Evolutionary conservation across 192 early-diverging fungal species (phyloP).

Genomic region (Entophlyctis luteolus): DNA sequence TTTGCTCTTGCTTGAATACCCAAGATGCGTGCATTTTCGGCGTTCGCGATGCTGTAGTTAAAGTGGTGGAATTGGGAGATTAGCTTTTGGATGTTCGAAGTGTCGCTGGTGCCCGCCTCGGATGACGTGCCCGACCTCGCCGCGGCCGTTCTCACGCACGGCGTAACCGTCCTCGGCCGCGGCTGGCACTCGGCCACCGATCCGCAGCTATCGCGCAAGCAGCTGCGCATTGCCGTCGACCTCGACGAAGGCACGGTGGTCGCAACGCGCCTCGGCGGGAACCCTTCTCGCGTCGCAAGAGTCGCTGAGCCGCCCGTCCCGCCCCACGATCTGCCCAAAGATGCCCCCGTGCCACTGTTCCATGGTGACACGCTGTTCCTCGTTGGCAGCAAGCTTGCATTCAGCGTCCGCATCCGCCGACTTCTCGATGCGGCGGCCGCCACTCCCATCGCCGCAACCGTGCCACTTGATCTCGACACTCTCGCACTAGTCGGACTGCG

Average conservation of each 20-base stretch:
- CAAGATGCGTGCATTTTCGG: no score
- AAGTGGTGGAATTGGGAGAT: no score
- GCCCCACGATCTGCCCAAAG: neutral
- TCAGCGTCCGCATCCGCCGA: neutral
- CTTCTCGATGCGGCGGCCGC: neutral
- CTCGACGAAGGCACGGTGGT: neutral
- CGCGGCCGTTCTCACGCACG: neutral
- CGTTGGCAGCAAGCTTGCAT: slow-evolving; percentile 1
- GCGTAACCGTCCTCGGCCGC: slow-evolving; percentile 5
- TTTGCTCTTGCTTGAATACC: no score
- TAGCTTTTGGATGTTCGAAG: no score
- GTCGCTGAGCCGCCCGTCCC: neutral
- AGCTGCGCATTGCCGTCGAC: neutral
- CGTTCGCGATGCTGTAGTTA: no score
- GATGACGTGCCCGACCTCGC: no score
- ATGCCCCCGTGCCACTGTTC: neutral
- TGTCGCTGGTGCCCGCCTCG: no score
- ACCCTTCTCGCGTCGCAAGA: neutral
- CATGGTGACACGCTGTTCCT: slow-evolving; percentile 8
- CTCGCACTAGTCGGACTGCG: neutral
- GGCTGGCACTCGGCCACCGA: neutral
- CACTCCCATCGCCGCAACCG: neutral
- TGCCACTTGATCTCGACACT: no score
- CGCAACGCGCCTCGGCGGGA: slow-evolving; percentile 1
- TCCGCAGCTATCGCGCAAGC: slow-evolving; percentile 18